Base-by-base conservation (phyloP, 2,329 filamentous ascomycete genomes). In the Cyclaneusma minus region DNA sequence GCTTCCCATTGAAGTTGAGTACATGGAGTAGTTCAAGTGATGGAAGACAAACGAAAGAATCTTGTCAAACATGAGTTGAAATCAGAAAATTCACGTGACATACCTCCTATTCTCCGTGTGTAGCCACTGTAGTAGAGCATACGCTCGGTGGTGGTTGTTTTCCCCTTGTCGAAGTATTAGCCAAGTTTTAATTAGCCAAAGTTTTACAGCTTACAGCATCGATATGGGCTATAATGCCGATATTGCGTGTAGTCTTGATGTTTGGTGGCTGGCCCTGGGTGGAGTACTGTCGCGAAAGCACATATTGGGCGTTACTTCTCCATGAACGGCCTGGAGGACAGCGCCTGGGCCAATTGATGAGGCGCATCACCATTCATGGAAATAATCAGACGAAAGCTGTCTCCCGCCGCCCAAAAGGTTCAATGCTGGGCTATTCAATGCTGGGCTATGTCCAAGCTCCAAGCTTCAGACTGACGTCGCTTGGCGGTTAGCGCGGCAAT, bases 191-290 rank as follows among this genome's bases (percentile, higher is more conserved):
- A 16, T 13, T 6, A 23, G n/a, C 25, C 19, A 22, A 12, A n/a
- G 7, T 24, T 28, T 13, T 27, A 21, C 21, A 21, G 52, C 61
- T 39, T 48, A 69, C 65, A 30, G 89, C 89, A 71, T 95, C 89
- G 37, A 98, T 93, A 51, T 98, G 89, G 32, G 89, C 89, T 50
- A 98, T 94, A 40, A 98, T 95, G 34, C 89, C 89, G 48, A 98
- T 94, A 47, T 98, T 98, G 40, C 87, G 68, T 27, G 85, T 89
- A 41, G 68, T 68, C 20, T 68, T 34, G 22, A 42, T 32, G 22
- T 35, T 33, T 25, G 42, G n/a, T n/a, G n/a, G n/a, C n/a, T n/a
- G n/a, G n/a, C n/a, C n/a, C n/a, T n/a, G n/a, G n/a, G n/a, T n/a
- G n/a, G n/a, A n/a, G n/a, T n/a, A n/a, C n/a, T n/a, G n/a, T n/a